A percentile compares a stretch with the other conserved stretches of the same genome.
Conservation (phyloP, 2,329 filamentous ascomycete genomes). For the Fusarium domesticum region DNA sequence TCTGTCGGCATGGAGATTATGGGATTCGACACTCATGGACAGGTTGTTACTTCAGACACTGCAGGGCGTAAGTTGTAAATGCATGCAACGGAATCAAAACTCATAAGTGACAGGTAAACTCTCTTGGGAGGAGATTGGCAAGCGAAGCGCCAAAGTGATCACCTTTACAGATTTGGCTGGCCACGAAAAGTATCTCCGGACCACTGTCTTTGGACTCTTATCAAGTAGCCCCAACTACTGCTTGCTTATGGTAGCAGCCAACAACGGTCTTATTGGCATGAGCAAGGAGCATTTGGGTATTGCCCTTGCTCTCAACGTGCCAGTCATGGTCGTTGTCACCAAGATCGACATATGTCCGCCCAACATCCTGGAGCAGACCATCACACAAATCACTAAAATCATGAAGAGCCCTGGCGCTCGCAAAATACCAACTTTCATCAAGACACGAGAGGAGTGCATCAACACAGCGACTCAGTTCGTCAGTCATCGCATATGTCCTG, state of each 20-base stretch:
- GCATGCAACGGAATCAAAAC: background rate
- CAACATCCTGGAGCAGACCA: conserved; percentile 89
- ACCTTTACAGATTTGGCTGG: conserved; percentile 94
- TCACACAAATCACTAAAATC: conserved; percentile 87
- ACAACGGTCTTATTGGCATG: conserved; percentile 97
- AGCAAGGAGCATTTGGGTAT: conserved; percentile 97
- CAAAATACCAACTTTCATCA: conserved; percentile 96
- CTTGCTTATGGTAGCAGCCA: conserved; percentile 95
- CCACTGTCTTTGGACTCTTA: conserved; percentile 91
- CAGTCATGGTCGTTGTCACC: conserved; percentile 95
- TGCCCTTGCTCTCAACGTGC: conserved; percentile 89
- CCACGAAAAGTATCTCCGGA: conserved; percentile 91
- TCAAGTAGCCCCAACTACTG: conserved; percentile 97
- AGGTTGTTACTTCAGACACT: conserved; percentile 76
- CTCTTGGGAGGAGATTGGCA: conserved; percentile 97
- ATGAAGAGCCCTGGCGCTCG: conserved; percentile 89
- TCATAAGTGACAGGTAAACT: conserved; percentile 49
- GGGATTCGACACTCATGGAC: conserved; percentile 86
- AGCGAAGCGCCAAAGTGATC: conserved; percentile 92
- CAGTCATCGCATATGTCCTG: conserved; percentile 88
- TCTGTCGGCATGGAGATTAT: conserved; percentile 99
- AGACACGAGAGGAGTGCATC: conserved; percentile 84
- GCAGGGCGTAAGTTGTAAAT: conserved; percentile 65
- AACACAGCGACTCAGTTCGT: conserved; percentile 96
- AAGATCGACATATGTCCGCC: conserved; percentile 98